These are phyloP conservation scores for Podila epigama DNA, from an alignment of 192 early-diverging fungal genomes.

Conservation along the genomic window DNA sequence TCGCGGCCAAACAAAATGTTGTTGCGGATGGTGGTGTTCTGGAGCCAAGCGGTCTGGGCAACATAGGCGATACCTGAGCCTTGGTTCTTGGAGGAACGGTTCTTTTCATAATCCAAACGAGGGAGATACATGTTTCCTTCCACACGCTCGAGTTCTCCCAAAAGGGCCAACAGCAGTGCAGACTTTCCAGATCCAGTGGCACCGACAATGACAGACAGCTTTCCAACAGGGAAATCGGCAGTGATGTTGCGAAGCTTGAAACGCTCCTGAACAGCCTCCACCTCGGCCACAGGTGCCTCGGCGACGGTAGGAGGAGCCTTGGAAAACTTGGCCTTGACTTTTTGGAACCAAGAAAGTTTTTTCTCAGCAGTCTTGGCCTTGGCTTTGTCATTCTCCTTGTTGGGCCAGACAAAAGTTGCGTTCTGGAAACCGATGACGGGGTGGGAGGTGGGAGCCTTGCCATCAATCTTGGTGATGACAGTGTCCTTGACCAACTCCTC, in stretches of 20 bases:
- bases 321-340: constrained; percentile 24
- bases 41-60: constrained; percentile 77
- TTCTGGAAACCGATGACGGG: constrained; percentile 68
- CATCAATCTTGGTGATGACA: constrained; percentile 31
- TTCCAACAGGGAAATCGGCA: constrained; percentile 70
- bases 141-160: constrained; percentile 80
- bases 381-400: constrained; percentile 44
- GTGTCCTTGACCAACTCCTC: constrained; percentile 64
- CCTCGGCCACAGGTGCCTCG: constrained; percentile 19
- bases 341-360: constrained; percentile 17
- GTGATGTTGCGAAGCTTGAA: constrained; percentile 73
- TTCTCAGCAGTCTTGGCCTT: constrained; percentile 7
- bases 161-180: constrained; percentile 77
- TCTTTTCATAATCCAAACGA: constrained; percentile 19
- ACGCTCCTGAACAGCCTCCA: constrained; percentile 14
- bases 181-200: constrained; percentile 91
- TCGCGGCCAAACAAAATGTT: constrained; percentile 85
- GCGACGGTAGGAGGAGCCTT: constrained; percentile 1
- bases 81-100: constrained; percentile 27
- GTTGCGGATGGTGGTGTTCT: constrained; percentile 77
- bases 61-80: constrained; percentile 80
- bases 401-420: constrained; percentile 72
- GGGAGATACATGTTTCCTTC: constrained; percentile 55
- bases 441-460: constrained; percentile 7
- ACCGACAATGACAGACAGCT: constrained; percentile 82